phyloP scores from a whole-genome alignment of 1,284 basidiomycete species.

The Pyrrhoderma lamaoense region DNA sequence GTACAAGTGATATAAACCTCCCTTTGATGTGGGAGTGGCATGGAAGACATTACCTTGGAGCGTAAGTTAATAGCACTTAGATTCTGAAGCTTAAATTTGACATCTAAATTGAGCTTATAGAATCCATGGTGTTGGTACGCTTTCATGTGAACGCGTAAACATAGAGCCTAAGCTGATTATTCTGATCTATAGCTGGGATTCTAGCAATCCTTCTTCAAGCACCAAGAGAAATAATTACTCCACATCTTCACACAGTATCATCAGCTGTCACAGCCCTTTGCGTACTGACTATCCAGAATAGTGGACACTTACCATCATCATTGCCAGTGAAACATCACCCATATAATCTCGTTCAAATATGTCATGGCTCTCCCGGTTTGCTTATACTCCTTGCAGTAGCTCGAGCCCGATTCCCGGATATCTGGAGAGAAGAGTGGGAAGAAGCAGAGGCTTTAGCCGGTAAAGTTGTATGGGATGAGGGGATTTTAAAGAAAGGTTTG shows the following conservation, averaged over 20 bases:
- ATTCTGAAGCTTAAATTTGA: neutral
- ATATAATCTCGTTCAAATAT: conserved; percentile 10
- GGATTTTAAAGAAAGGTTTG: conserved; percentile 9
- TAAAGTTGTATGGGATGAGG: conserved; percentile 11
- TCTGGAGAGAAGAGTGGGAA: conserved; percentile 8
- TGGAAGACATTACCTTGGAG: conserved; percentile 14
- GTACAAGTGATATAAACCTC: neutral
- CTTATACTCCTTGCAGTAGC: conserved; percentile 10
- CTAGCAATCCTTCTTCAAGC: conserved; percentile 16
- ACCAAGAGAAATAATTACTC: conserved; percentile 6
- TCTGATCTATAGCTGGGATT: conserved; percentile 9
- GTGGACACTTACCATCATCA: conserved; percentile 16
- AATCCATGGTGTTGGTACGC: conserved; percentile 12
- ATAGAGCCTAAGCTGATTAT: neutral
- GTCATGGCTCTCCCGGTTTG: conserved; percentile 12
- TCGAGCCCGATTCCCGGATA: conserved; percentile 1
- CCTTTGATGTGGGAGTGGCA: conserved; percentile 17
- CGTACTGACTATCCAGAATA: conserved; percentile 1
- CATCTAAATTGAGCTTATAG: neutral
- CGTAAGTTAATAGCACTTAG: conserved; percentile 4
- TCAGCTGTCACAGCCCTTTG: conserved; percentile 7
- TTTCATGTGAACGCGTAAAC: no score
- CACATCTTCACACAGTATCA: conserved; percentile 4
- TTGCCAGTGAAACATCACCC: conserved; percentile 5
- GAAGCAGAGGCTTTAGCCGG: conserved; percentile 6